Conservation (phyloP, 352 stramenopile species). For the Pilasporangium apinafurcum region DNA sequence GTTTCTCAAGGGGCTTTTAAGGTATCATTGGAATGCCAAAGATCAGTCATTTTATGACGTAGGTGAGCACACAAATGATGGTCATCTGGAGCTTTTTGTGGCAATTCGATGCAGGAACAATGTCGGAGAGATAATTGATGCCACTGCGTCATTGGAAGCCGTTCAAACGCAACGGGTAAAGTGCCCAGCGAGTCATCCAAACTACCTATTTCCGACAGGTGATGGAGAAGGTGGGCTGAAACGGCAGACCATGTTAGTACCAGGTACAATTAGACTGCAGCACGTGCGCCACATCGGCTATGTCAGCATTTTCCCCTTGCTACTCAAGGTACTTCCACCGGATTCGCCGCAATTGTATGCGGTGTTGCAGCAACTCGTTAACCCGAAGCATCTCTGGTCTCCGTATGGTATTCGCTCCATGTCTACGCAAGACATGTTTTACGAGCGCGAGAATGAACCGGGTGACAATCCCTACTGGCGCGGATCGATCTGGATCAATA, state of each 20-base stretch:
- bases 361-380: constrained; percentile 48
- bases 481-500: constrained; percentile 92
- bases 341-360: constrained; percentile 60
- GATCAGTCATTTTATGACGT: constrained; percentile 74
- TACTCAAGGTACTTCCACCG: constrained; percentile 61
- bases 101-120: constrained; percentile 63
- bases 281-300: constrained; percentile 85
- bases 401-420: constrained; percentile 84
- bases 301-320: constrained; percentile 82
- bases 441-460: constrained; percentile 85
- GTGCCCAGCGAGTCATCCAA: constrained; percentile 57
- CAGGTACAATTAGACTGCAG: constrained; percentile 48
- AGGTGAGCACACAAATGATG: constrained; percentile 71
- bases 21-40: constrained; percentile 68
- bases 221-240: constrained; percentile 75
- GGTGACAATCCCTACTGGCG: constrained; percentile 92
- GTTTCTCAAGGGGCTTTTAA: constrained; percentile 39
- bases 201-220: constrained; percentile 71
- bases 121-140: constrained; percentile 29
- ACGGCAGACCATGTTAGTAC: constrained; percentile 65
- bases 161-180: constrained; percentile 23
- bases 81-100: constrained; percentile 57
- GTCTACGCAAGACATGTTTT: constrained; percentile 79
- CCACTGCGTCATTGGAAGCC: constrained; percentile 23
- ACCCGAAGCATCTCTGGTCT: constrained; percentile 67